Evolutionary conservation across 1,284 basidiomycete genomes (phyloP).

Genomic region (Malassezia furfur): DNA sequence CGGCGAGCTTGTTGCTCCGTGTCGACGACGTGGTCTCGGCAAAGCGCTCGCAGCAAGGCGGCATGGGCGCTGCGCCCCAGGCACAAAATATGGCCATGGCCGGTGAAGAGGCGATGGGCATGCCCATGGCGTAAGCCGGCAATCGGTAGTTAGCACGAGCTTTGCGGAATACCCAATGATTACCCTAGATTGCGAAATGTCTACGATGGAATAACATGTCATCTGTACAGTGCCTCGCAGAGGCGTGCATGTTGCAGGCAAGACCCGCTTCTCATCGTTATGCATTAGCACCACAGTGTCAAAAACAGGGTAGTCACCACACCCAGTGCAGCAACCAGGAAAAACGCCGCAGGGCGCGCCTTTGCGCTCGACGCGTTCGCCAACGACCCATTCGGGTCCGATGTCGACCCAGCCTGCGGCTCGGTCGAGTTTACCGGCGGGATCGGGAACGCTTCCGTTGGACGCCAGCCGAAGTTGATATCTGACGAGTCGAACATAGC

Average conservation of each 20-base stretch:
- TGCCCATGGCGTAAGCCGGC: background rate
- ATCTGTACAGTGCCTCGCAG: too few species aligned
- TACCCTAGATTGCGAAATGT: too few species aligned
- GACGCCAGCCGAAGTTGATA: conserved; percentile 3
- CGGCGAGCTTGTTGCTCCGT: conserved; percentile 77
- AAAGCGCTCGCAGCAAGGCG: conserved; percentile 14
- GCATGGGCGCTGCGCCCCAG: background rate
- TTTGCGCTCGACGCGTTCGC: too few species aligned
- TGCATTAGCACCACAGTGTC: too few species aligned
- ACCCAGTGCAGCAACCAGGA: too few species aligned
- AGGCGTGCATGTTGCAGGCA: too few species aligned
- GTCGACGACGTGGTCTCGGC: conserved; percentile 93
- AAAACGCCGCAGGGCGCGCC: too few species aligned
- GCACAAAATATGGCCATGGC: conserved; percentile 17
- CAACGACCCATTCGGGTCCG: too few species aligned
- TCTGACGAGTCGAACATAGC: background rate
- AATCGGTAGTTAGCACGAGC: background rate
- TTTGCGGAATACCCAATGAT: background rate
- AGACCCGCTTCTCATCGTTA: too few species aligned
- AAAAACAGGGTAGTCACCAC: too few species aligned
- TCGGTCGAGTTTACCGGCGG: background rate
- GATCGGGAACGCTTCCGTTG: background rate
- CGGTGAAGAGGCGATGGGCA: conserved; percentile 12
- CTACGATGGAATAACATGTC: too few species aligned
- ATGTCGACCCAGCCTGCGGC: too few species aligned